Evolutionary conservation across 2,329 filamentous ascomycete species (phyloP), one percentile per base, ranked within the genome.

Genomic region (Calonectria leucothoes): DNA sequence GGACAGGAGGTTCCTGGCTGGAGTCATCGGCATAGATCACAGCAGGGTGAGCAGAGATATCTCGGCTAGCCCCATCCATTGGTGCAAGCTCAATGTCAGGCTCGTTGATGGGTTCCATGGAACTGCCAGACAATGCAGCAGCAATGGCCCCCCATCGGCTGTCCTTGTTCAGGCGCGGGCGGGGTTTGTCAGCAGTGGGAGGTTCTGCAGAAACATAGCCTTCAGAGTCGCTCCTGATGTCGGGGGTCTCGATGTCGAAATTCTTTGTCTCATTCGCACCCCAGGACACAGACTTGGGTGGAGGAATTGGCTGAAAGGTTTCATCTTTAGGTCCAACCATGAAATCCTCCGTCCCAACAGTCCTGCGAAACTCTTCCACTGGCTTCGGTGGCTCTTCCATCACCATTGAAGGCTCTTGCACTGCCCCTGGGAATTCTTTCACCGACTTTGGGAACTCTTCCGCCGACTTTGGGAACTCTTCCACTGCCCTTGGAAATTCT

Each of bases 251-350:
- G 14, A 90, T 87, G 63, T 92, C 90, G 74, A 91, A 93, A 72
- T 91, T 89, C 80, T 93, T 91, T 5, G 89, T 93, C 79, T 92
- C 87, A 75, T 92, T 92, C 73, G 92, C 86, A 14, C 91, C 92
- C 92, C 91, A 93, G 15, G 88, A 91, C 6, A 93, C 92, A 51
- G 85, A 88, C 77, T 92, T 93, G 8, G 89, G 86, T 8, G 85
- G 35, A 12, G 80, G 51, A 25, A 45, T 57, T 2, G 76, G 70
- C 14, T 86, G 82, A 14, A 87, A 80, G 42, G 86, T 80, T 66
- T 90, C 87, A 14, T 85, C 86, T 55, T 82, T 84, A 27, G 87
- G 80, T 45, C 79, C 85, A 66, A 86, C 81, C 8, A 84, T 81
- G 51, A 87, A 81, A 69, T 86, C 84, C 35, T 85, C 69, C 4